phyloP scores from a whole-genome alignment of 441 rosid species.

The Euphorbia corollata region DNA sequence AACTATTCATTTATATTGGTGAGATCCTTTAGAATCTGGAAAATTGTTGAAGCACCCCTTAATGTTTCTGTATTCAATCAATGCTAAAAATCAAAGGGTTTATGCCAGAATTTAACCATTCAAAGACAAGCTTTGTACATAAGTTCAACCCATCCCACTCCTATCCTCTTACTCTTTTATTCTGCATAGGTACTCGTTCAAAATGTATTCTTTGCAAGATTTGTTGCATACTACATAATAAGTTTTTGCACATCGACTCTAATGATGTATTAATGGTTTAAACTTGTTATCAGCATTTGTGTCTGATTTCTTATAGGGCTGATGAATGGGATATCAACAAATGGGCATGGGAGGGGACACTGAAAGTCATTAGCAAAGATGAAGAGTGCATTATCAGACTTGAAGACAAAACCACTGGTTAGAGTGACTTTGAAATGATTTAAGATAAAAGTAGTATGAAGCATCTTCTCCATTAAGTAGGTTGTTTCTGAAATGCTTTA shows the following conservation, averaged over 20 bases:
- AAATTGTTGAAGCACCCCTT: background rate
- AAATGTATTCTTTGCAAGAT: background rate
- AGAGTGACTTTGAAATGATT: slow-evolving; percentile 18
- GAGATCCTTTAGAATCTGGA: too few relatives aligned
- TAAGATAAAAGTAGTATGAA: slow-evolving; percentile 1
- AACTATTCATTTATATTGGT: background rate
- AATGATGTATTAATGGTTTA: background rate
- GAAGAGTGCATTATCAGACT: slow-evolving; percentile 95
- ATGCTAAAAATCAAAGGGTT: background rate
- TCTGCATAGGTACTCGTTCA: too few relatives aligned
- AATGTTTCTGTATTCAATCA: background rate
- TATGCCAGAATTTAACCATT: background rate
- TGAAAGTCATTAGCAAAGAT: slow-evolving; percentile 83
- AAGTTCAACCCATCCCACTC: background rate
- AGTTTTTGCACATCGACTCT: background rate
- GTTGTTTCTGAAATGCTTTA: slow-evolving; percentile 11
- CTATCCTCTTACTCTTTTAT: background rate
- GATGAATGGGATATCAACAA: slow-evolving; percentile 98
- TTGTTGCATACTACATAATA: background rate
- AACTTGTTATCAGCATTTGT: slow-evolving; percentile 16
- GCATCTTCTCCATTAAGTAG: background rate
- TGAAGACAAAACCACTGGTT: slow-evolving; percentile 77
- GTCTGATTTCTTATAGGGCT: slow-evolving; percentile 50
- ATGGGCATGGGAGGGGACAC: slow-evolving; percentile 94
- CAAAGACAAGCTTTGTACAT: background rate